Evolutionary conservation across 305 asterid genomes (phyloP), one percentile per base, ranked within the genome.

Genomic region (Rubia peregrina): DNA sequence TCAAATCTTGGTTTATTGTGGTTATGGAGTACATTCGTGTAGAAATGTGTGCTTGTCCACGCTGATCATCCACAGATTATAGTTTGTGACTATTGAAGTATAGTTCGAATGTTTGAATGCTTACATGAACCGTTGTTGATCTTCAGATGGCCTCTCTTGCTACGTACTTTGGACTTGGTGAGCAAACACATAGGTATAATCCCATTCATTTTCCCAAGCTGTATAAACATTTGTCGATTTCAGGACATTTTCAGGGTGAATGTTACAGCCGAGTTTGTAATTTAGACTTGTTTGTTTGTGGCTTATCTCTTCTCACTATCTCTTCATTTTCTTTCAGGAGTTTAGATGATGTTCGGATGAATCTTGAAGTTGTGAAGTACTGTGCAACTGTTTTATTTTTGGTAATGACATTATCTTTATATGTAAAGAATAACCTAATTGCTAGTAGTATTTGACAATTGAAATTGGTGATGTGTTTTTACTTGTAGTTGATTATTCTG

Each of bases 91-190:
- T 14, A 40, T 70, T 57, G 8, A 22, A 41, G 21, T 57, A 2
- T 44, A 10, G 12, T n/a, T 64, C 17, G 41, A 13, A 56, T 30
- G 53, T 55, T 64, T n/a, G 49, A 51, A 63, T 74, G 70, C 75
- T 78, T 68, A 79, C 67, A 48, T 69, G 76, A 78, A 36, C 74
- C 44, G 19, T 30, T 38, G 48, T 77, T 73, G 65, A 76, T 73
- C 71, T 70, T 26, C 87, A 95, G 99, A 92, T 95, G 99, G 99
- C 99, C 74, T 76, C 87, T 81, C 95, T 95, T 76, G 99, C 99
- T 41, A 81, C 90, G 44, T 95, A 95, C 78, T 95, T 95, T 90
- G 96, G 99, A 72, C 90, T 95, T 81, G 99, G 99, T 42, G 82
- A 77, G 87, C 99, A 95, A 86, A 86, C 87, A 44, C 99, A 95